Base-by-base conservation (phyloP, 352 stramenopile genomes). In the Phytophthora boehmeriae region DNA sequence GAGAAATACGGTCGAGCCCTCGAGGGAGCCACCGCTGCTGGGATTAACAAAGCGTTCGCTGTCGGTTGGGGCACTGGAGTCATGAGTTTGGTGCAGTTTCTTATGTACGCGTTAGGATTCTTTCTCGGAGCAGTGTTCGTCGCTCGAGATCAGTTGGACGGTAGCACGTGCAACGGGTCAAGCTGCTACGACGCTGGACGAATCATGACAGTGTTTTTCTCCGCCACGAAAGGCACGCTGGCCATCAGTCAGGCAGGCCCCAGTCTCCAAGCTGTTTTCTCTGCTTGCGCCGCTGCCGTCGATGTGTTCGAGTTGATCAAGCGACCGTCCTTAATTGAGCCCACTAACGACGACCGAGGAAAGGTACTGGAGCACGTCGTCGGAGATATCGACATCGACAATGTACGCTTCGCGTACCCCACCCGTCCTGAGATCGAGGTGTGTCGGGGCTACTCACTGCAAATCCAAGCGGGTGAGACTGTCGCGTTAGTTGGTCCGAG, bases 351-450 rank as follows among this genome's bases (percentile, higher is more conserved):
- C 2, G 53, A 54, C 14, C 49, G 66, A 50, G 68, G 68, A n/a
- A 58, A 55, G 32, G 65, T 52, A 19, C 52, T 75, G 1, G 8
- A 61, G 0, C 44, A 22, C 0, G 62, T 89, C 8, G 45, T 63
- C 14, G 92, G 95, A 17, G 63, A 64, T 13, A 77, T 97, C 34
- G 62, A 81, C 8, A 93, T 98, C 56, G 23, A 86, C 8, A 66
- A 97, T 61, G 85, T 99, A 5, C 54, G 53, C 2, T 88, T 88
- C 48, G 52, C 61, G 11, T 88, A 88, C 42, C 78, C 78, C n/a
- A 80, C 74, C 5, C 78, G 78, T 0, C 78, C 76, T 0, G 66
- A 86, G 6, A 54, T 78, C 9, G 48, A 54, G 0, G 64, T 88
- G 9, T 84, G 69, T 23, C 55, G 54, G 1, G 41, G 53, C 4